These are phyloP conservation scores for Rhizophagus prolifer DNA, from an alignment of 192 early-diverging fungal species.

Conservation along the genomic window DNA sequence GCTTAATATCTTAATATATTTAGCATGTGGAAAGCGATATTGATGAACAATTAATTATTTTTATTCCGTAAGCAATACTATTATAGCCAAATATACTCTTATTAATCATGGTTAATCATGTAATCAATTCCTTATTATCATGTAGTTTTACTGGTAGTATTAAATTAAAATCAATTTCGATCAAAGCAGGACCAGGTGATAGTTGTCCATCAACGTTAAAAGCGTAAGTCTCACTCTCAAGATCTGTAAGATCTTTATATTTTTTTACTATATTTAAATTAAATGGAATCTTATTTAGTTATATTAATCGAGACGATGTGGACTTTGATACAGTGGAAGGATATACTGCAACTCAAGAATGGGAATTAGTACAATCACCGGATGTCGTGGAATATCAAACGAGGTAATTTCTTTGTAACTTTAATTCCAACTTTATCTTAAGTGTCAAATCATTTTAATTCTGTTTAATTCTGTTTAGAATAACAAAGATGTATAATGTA, in stretches of 20 bases:
- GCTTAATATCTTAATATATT: background rate
- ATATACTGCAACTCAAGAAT: slow-evolving; percentile 73
- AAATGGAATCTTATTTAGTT: slow-evolving; percentile 45
- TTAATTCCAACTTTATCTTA: background rate
- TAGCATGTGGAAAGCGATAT: slow-evolving; percentile 77
- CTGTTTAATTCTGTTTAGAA: slow-evolving; percentile 34
- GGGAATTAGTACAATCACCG: slow-evolving; percentile 66
- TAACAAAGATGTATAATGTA: slow-evolving; percentile 77
- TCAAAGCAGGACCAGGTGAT: slow-evolving; percentile 65
- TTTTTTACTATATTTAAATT: background rate
- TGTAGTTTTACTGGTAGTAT: slow-evolving; percentile 82
- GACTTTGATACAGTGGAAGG: slow-evolving; percentile 85
- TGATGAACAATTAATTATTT: slow-evolving; percentile 89
- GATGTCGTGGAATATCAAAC: slow-evolving; percentile 65
- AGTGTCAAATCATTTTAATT: too few relatives aligned
- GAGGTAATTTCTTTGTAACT: slow-evolving; percentile 32
- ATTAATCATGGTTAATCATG: too few relatives aligned
- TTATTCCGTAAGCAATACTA: slow-evolving; percentile 69
- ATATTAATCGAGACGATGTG: slow-evolving; percentile 85
- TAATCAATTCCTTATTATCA: background rate
- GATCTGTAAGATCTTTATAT: background rate
- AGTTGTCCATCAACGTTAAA: slow-evolving; percentile 69
- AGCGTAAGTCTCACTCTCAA: slow-evolving; percentile 53
- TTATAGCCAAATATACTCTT: background rate
- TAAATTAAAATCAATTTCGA: slow-evolving; percentile 85